A percentile compares a stretch with the other conserved stretches of the same genome.
These are phyloP conservation scores for Leishmania amazonensis DNA, from an alignment of 208 protist genomes.

Conservation along the genomic window DNA sequence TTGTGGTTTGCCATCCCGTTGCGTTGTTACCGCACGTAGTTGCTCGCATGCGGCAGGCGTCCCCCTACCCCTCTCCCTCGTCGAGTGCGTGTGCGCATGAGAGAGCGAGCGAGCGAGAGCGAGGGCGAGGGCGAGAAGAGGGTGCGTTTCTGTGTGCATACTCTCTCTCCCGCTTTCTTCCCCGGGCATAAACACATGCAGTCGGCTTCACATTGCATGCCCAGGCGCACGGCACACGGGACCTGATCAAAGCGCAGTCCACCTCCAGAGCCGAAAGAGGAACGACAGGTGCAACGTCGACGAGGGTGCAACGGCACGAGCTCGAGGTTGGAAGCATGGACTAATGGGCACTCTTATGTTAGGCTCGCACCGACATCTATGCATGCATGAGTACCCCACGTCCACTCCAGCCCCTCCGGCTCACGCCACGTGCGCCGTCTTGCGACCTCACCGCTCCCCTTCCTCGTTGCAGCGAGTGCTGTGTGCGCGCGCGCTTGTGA, in stretches of 20 bases:
- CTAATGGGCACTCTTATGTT: not conserved
- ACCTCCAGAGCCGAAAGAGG: not conserved
- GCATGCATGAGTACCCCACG: not conserved
- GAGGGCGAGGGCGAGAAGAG: not conserved
- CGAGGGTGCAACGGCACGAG: not conserved
- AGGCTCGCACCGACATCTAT: not conserved
- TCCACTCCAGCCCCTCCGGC: not conserved
- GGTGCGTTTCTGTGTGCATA: not conserved
- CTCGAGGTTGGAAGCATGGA: not conserved
- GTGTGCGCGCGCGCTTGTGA: not conserved
- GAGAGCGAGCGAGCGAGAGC: not conserved
- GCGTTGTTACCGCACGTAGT: not conserved
- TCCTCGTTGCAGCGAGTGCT: not conserved
- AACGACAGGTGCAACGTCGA: not conserved
- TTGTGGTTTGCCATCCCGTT: not conserved
- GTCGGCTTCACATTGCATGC: not conserved
- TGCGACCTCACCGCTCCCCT: not conserved
- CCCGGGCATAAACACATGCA: not conserved
- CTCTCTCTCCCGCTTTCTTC: no score
- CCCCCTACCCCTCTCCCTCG: no score
- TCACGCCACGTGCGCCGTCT: not conserved
- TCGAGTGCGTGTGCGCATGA: not conserved
- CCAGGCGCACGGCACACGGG: not conserved
- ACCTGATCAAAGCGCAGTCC: not conserved
- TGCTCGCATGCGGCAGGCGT: not conserved